Evolutionary conservation across 1,284 basidiomycete genomes (phyloP), one percentile per base, ranked within the genome.

Genomic region (Puccinia coronata): DNA sequence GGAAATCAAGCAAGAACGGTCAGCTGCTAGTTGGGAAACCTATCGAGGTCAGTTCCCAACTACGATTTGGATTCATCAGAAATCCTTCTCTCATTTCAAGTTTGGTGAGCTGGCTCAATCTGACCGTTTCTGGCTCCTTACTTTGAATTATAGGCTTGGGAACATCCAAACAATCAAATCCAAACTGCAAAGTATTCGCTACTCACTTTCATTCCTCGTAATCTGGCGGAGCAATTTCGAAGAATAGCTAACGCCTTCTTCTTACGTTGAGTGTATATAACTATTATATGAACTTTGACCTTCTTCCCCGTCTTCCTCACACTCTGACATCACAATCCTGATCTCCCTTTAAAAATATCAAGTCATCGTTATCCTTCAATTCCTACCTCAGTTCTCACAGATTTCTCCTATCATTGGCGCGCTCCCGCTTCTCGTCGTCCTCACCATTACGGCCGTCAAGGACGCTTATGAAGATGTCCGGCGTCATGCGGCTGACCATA

Each of bases 401-500:
- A 95, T 99, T 84, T 89, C 92, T 0, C 94, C 95, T 2, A 96
- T 93, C 75, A 90, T 99, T 25, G 95, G 96, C 83, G 91, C 98
- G 84, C 88, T 99, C 3, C 97, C 97, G 0, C 89, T 99, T 28
- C 87, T 98, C 83, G 91, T 93, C 85, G 93, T 99, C 49, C 88
- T 99, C 53, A 89, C 88, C 41, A 92, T 99, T 84, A 97, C 96
- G 0, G 95, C 91, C 0, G 83, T 92, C 83, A 99, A 99, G 88
- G 97, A 99, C 87, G 96, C 90, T 0, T 99, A 98, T 87, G 97
- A 99, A 87, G 97, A 99, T 86, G 88, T 96, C 84, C 97, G 98
- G 87, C 92, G 97, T 5, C 97, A 99, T 86, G 94, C 98, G 87
- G 93, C 94, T 0, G 97, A 99, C 87, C 90, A 91, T 39, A 88